Conservation (phyloP, 2,329 filamentous ascomycete species). For the Ophiostoma ulmi region DNA sequence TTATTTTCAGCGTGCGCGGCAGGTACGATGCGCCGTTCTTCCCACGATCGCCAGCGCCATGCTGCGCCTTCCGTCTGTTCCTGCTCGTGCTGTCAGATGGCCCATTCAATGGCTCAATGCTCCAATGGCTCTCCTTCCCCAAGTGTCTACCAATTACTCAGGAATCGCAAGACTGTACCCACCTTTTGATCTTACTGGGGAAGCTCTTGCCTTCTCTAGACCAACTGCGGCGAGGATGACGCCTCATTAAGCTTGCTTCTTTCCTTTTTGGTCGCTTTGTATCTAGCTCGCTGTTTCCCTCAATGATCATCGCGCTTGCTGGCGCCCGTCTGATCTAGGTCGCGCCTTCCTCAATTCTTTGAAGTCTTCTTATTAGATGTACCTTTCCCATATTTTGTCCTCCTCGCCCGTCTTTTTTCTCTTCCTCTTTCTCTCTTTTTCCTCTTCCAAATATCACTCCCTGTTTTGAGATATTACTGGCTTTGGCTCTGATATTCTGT, state of each 20-base stretch:
- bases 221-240: slow-evolving; percentile 15
- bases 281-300: background rate
- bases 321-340: background rate
- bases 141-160: background rate
- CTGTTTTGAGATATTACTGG: background rate
- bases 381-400: background rate
- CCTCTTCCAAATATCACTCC: background rate
- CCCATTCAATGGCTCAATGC: too few species aligned
- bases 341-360: background rate
- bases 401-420: background rate
- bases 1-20: background rate
- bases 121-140: background rate
- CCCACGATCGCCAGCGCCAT: slow-evolving; percentile 8
- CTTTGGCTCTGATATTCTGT: slow-evolving; percentile 1
- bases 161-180: background rate
- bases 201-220: slow-evolving; percentile 11
- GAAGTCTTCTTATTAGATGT: slow-evolving; percentile 5
- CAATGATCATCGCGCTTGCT: background rate
- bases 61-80: slow-evolving; percentile 9
- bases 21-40: slow-evolving; percentile 5
- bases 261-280: background rate
- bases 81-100: background rate
- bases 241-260: slow-evolving; percentile 4
- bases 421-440: background rate
- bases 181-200: background rate